phyloP scores from a whole-genome alignment of 495 filamentous ascomycete species.

The Penicillium salamii region DNA sequence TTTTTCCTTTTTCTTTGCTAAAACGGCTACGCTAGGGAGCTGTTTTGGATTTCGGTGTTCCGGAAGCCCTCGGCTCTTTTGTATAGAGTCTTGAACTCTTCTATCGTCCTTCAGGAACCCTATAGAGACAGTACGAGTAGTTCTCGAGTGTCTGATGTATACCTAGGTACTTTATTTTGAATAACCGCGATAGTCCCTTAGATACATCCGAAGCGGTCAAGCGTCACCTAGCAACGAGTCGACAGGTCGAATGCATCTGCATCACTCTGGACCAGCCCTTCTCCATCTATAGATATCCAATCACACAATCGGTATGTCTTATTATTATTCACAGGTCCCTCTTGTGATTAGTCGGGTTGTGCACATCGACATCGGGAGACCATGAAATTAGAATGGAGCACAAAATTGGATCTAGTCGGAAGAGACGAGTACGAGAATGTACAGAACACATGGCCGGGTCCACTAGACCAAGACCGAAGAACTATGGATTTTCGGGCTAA shows the following conservation, averaged over 20 bases:
- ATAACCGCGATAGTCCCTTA: slow-evolving; percentile 3
- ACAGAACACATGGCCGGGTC: slow-evolving; percentile 27
- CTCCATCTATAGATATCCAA: slow-evolving; percentile 6
- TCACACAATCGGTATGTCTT: slow-evolving; percentile 8
- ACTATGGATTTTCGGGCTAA: slow-evolving; percentile 5
- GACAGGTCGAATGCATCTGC: slow-evolving; percentile 22
- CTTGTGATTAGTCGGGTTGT: slow-evolving; percentile 12
- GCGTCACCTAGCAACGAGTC: slow-evolving; percentile 29
- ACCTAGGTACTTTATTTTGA: too few relatives aligned
- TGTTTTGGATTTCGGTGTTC: slow-evolving; percentile 30
- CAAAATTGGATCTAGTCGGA: slow-evolving; percentile 12
- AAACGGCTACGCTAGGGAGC: slow-evolving; percentile 42
- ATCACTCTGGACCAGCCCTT: background rate
- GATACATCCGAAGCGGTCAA: slow-evolving; percentile 19
- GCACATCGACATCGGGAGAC: background rate
- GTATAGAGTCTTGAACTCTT: too few relatives aligned
- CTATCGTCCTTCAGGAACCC: too few relatives aligned
- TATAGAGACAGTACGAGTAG: too few relatives aligned
- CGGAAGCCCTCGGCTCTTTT: slow-evolving; percentile 12
- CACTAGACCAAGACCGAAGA: slow-evolving; percentile 20
- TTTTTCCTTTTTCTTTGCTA: slow-evolving; percentile 9
- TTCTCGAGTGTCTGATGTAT: too few relatives aligned
- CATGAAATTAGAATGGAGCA: slow-evolving; percentile 7
- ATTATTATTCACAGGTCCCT: slow-evolving; percentile 12
- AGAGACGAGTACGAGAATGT: too few relatives aligned